Percentiles rank a stretch among this genome's conserved stretches.
phyloP scores from a whole-genome alignment of 257 asterid species.

The Coffea canephora region DNA sequence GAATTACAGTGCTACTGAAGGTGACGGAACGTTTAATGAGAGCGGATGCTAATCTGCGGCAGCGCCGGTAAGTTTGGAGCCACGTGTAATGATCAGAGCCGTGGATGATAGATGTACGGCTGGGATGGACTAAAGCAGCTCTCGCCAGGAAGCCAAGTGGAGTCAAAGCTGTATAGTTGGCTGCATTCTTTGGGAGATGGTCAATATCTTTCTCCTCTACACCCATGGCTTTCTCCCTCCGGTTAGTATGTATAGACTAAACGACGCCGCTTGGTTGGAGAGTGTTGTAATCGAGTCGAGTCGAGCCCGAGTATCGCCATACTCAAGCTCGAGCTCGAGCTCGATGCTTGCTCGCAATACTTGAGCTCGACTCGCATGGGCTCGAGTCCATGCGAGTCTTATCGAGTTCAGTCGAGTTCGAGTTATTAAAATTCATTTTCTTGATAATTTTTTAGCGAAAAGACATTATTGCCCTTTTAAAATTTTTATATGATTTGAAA shows the following conservation, averaged over 20 bases:
- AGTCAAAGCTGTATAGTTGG: slow-evolving; percentile 75
- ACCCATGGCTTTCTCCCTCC: slow-evolving; percentile 8
- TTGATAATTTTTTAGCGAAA: too few species aligned
- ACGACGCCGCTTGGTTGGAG: not conserved
- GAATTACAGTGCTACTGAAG: slow-evolving; percentile 71
- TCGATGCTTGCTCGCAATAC: too few species aligned
- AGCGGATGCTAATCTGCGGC: slow-evolving; percentile 92
- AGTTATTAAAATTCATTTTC: too few species aligned
- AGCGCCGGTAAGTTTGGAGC: slow-evolving; percentile 86
- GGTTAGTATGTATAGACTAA: not conserved
- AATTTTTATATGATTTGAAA: too few species aligned
- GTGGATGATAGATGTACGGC: slow-evolving; percentile 69
- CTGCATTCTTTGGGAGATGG: slow-evolving; percentile 78
- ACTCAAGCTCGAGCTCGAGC: too few species aligned
- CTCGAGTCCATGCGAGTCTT: too few species aligned
- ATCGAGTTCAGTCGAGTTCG: too few species aligned
- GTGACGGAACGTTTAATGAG: slow-evolving; percentile 56
- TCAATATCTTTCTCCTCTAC: slow-evolving; percentile 71
- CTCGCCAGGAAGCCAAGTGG: slow-evolving; percentile 82
- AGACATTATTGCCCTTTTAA: too few species aligned
- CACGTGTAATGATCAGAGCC: slow-evolving; percentile 71
- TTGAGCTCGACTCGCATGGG: too few species aligned
- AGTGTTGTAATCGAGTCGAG: too few species aligned
- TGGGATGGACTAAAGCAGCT: slow-evolving; percentile 77
- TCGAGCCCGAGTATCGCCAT: too few species aligned